These are phyloP conservation scores for Eremomyces bilateralis DNA, from an alignment of 495 filamentous ascomycete species.

Conservation along the genomic window DNA sequence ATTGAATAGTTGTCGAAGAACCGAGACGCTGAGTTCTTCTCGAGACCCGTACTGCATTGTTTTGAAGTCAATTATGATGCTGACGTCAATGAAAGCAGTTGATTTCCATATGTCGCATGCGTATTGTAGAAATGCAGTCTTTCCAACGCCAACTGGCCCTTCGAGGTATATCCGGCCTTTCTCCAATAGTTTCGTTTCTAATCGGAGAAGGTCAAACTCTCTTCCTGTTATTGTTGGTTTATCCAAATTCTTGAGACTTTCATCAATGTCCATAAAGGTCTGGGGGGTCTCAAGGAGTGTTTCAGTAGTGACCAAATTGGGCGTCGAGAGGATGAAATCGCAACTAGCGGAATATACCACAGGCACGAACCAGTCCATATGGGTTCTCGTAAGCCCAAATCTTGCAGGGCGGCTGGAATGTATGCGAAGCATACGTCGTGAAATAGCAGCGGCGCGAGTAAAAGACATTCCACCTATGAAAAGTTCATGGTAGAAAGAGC, in stretches of 20 bases:
- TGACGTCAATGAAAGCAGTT: not conserved
- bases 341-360: not conserved
- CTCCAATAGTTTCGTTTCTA: not conserved
- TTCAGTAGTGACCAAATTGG: not conserved
- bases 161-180: not conserved
- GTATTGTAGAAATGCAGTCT: not conserved
- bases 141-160: not conserved
- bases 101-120: not conserved
- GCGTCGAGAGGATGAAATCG: not conserved
- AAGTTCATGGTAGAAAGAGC: not conserved
- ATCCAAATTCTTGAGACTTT: no score
- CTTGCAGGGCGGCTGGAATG: not conserved
- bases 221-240: no score
- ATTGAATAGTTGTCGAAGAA: no score
- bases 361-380: not conserved
- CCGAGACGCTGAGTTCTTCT: no score
- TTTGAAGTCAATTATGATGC: not conserved
- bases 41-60: no score
- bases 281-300: not conserved
- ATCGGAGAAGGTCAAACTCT: not conserved
- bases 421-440: not conserved
- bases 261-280: not conserved
- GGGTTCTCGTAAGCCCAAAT: not conserved
- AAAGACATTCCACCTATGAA: not conserved
- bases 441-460: not conserved